phyloP scores from a whole-genome alignment of 306 rosid species.

The Acacia confusa region DNA sequence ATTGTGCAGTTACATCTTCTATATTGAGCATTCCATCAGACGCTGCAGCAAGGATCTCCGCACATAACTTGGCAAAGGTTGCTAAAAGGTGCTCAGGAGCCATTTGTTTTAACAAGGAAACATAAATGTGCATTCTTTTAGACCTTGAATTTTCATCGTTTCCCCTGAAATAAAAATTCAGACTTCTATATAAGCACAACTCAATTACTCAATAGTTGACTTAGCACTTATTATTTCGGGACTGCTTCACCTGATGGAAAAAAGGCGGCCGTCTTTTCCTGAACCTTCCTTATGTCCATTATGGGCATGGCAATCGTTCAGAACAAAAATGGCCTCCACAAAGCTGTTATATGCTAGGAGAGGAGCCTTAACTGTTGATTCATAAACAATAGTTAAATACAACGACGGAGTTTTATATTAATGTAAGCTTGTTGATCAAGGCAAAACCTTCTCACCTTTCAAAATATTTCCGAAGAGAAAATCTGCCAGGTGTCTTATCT shows the following conservation, averaged over 20 bases:
- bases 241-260: conserved; percentile 71
- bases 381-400: conserved; percentile 29
- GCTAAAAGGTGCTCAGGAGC: conserved; percentile 94
- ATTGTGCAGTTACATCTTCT: conserved; percentile 70
- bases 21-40: conserved; percentile 82
- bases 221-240: conserved; percentile 19
- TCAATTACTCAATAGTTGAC: conserved; percentile 12
- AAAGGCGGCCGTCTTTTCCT: conserved; percentile 55
- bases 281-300: conserved; percentile 41
- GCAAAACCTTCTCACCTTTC: conserved; percentile 60
- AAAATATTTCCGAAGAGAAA: conserved; percentile 84
- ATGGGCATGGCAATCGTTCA: conserved; percentile 39
- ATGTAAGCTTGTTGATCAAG: conserved; percentile 23
- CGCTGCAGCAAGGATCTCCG: conserved; percentile 90
- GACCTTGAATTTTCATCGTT: conserved; percentile 74
- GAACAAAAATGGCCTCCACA: conserved; percentile 83
- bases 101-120: conserved; percentile 90
- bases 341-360: conserved; percentile 93
- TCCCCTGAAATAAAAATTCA: conserved; percentile 56
- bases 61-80: conserved; percentile 86
- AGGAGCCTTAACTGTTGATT: conserved; percentile 77
- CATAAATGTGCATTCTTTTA: conserved; percentile 84
- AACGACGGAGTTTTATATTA: conserved; percentile 24
- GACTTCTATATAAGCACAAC: conserved; percentile 16
- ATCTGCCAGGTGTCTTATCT: conserved; percentile 71